Evolutionary conservation across 306 rosid genomes (phyloP), one percentile per base, ranked within the genome.

Genomic region (Glycine latifolia): DNA sequence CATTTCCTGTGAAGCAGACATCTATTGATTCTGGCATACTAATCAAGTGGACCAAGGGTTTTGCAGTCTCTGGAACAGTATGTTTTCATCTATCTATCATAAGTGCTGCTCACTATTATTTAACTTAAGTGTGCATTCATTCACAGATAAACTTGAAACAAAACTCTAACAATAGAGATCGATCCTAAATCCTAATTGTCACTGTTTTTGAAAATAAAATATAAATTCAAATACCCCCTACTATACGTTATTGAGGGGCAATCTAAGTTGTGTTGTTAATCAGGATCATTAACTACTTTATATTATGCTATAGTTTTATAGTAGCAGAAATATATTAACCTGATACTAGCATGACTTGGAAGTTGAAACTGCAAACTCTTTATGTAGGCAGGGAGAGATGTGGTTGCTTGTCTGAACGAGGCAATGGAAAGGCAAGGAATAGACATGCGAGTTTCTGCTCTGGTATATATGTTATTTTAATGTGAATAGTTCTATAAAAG

Each of bases 11-110:
- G 67, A 92, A 89, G 79, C 99, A 95, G 77, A 91, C 91, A 9
- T 93, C 97, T 58, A 89, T 95, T 52, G 89, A 91, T 76, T 93
- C 99, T 46, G 99, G 99, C 62, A 89, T 91, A 73, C 89, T 95
- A n/a, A 86, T 89, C 75, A 93, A 95, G 79, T 95, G 99, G 99
- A 95, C 99, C 16, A 95, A 95, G 69, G 99, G 99, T 16, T 95
- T 95, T 86, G 88, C 92, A 1, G 97, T 92, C 63, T 87, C 97
- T 78, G 97, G 99, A 90, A 83, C 95, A 73, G 99, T 95, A 26
- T 26, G 31, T 26, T 26, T 26, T 26, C 1, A 26, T 26, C 31
- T 26, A 26, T 26, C 31, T 26, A 26, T 26, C 31, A 26, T 26
- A 26, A 26, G 31, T 26, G 31, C 31, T 26, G 31, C 31, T 26